Base-by-base conservation (phyloP, 2,329 filamentous ascomycete genomes). In the Beauveria caledonica region DNA sequence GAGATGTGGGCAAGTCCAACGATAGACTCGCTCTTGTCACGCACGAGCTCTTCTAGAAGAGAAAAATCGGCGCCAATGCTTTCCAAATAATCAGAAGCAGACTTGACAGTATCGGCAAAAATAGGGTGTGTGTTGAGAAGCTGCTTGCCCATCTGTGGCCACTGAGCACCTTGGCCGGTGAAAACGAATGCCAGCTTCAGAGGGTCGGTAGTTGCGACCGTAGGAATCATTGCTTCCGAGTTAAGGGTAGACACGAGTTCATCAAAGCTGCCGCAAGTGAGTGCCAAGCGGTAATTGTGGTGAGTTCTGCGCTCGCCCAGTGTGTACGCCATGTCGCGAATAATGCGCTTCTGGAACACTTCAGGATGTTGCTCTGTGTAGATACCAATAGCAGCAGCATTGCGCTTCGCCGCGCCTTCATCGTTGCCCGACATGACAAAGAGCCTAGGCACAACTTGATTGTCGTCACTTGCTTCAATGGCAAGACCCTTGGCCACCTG, bases 241-340 rank as follows among this genome's bases (percentile, higher is more conserved):
- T 62, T 62, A 4, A 63, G 23, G 5, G 58, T 27, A 6, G 53
- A 58, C 13, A 54, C 61, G 74, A 81, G 68, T 62, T 79, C 76
- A 55, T 77, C 75, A 0, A 73, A 78, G 49, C 76, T 74, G 3
- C 71, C 68, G 0, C 77, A 77, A 0, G 76, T 69, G 10, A 80
- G 70, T 3, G 78, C 77, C 2, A 75, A 72, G 25, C 77, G 71
- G 71, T 74, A 79, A 45, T 73, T 72, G 21, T 79, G 67, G 23
- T 75, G 69, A 1, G 77, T 76, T 33, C 78, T 70, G 15, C 77
- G 71, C 64, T 79, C 73, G 13, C 76, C 74, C 1, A 81, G 67
- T 0, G 78, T 81, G 63, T 80, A 80, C 5, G 78, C 76, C 21
- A 81, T 65, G 62, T 81, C 75, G 10, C 72, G 70, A 64, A 80